Conservation (phyloP, 768 basidiomycete genomes). For the Tubosaeta sp. region DNA sequence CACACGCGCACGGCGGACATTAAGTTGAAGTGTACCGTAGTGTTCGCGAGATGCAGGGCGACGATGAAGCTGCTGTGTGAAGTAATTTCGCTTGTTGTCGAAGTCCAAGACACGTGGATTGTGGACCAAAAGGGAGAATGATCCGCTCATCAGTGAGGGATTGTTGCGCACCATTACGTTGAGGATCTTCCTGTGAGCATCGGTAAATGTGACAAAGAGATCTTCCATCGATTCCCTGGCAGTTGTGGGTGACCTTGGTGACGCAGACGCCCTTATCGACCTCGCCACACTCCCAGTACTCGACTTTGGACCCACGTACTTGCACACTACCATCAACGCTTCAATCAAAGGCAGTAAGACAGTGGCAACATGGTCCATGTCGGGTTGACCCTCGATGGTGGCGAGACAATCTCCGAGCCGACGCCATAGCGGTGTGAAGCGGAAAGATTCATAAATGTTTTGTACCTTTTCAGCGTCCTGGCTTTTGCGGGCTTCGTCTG, state of each 20-base stretch:
- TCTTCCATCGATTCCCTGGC: conserved; percentile 81
- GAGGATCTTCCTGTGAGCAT: conserved; percentile 86
- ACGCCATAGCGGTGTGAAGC: conserved; percentile 84
- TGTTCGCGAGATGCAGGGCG: conserved; percentile 78
- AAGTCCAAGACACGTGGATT: conserved; percentile 97
- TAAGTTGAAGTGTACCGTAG: conserved; percentile 78
- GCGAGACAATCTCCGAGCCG: conserved; percentile 86
- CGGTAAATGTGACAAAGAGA: conserved; percentile 90
- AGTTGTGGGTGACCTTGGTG: conserved; percentile 65
- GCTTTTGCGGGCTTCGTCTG: conserved; percentile 35
- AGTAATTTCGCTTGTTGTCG: conserved; percentile 98
- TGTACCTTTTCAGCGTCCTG: conserved; percentile 79
- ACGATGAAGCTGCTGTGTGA: conserved; percentile 86
- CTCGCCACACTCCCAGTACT: conserved; percentile 43
- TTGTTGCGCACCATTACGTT: conserved; percentile 99
- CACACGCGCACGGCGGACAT: conserved; percentile 84
- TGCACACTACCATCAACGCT: conserved; percentile 97
- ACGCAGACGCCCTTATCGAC: conserved; percentile 57
- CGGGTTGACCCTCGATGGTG: conserved; percentile 72
- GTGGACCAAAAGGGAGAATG: conserved; percentile 92
- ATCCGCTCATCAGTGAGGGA: conserved; percentile 95
- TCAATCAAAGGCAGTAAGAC: conserved; percentile 94
- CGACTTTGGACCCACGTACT: conserved; percentile 76
- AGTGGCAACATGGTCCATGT: conserved; percentile 84
- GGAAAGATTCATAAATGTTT: conserved; percentile 86